Percentiles rank a stretch among this genome's conserved stretches.
Evolutionary conservation across 805 yeast genomes (phyloP).

Genomic region (Candida boidinii): DNA sequence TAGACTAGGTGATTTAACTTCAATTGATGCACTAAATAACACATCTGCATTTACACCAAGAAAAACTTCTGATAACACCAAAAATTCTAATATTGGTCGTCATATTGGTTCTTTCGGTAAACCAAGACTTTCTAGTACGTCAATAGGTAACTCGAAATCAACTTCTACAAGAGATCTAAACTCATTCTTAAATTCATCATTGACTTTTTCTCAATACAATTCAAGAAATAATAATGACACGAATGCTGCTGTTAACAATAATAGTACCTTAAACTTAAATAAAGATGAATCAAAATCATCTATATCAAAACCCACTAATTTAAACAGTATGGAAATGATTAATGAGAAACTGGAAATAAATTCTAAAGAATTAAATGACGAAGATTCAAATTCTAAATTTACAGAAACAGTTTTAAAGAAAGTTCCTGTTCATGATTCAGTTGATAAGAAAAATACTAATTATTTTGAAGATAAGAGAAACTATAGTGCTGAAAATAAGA

Average conservation of each 20-base stretch:
- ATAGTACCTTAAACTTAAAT: neutral
- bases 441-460: too few species aligned
- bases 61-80: neutral
- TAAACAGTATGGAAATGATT: too few species aligned
- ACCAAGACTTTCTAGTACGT: neutral
- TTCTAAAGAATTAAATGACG: too few species aligned
- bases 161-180: slow-evolving; percentile 20
- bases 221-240: slow-evolving; percentile 3
- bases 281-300: neutral
- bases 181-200: slow-evolving; percentile 11
- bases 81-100: neutral
- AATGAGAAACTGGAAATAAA: too few species aligned
- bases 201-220: slow-evolving; percentile 3
- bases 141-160: slow-evolving; percentile 10
- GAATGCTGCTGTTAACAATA: slow-evolving; percentile 14
- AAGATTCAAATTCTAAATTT: too few species aligned
- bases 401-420: too few species aligned
- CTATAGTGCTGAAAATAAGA: too few species aligned
- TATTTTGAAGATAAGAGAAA: too few species aligned
- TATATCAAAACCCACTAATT: too few species aligned
- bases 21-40: too few species aligned
- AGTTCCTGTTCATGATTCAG: too few species aligned
- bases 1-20: slow-evolving; percentile 15
- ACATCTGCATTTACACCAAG: too few species aligned
- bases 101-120: neutral